Conservation (phyloP, 176 grass and related monocot genomes). For the Chloris gayana region DNA sequence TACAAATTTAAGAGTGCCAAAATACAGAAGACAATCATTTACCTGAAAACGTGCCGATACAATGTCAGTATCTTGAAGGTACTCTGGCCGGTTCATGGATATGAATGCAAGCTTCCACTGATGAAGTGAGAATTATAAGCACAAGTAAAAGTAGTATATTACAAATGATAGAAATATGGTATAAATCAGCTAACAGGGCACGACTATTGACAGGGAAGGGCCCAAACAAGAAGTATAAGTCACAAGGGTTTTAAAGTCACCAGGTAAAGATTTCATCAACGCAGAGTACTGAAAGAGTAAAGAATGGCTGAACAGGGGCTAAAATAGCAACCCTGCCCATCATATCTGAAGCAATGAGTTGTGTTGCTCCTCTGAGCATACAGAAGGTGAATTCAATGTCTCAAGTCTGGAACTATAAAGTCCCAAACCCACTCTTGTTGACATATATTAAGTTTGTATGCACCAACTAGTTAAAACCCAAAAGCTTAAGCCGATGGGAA, state of each 20-base stretch:
- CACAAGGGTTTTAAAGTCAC: neutral
- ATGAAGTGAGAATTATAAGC: conserved; percentile 35
- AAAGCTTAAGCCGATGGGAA: too few relatives aligned
- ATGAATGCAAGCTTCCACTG: conserved; percentile 84
- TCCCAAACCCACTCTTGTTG: neutral
- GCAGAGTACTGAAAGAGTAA: neutral
- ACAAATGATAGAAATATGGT: neutral
- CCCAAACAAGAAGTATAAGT: neutral
- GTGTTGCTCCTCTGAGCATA: neutral
- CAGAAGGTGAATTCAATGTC: neutral
- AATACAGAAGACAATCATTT: conserved; percentile 38
- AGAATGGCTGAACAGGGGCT: neutral
- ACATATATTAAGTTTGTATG: too few relatives aligned
- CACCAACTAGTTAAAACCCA: too few relatives aligned
- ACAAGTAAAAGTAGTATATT: neutral
- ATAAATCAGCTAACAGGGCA: conserved; percentile 11
- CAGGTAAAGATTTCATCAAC: neutral
- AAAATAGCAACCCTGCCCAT: neutral
- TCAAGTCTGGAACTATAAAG: neutral
- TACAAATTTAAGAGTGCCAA: conserved; percentile 10
- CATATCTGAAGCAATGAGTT: neutral
- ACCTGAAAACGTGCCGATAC: conserved; percentile 77
- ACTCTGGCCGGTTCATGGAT: conserved; percentile 69
- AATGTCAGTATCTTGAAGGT: conserved; percentile 66
- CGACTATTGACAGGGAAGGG: neutral